Percentiles rank a stretch among this genome's conserved stretches.
phyloP scores from a whole-genome alignment of 345 rosid species.

The Lagerstroemia speciosa region DNA sequence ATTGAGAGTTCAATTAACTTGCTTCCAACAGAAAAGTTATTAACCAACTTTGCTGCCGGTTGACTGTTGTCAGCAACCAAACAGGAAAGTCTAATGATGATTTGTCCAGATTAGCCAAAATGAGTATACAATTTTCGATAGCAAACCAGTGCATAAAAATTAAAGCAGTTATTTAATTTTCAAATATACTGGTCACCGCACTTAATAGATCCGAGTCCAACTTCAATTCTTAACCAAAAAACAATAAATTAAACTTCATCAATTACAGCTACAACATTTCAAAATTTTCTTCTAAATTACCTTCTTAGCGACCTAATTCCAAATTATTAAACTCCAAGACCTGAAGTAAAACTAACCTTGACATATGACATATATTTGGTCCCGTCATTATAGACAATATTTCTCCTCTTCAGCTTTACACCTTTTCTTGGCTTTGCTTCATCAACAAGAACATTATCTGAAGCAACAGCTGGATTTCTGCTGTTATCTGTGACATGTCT shows the following conservation, averaged over 20 bases:
- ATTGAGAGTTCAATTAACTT: not conserved
- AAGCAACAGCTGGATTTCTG: constrained; percentile 25
- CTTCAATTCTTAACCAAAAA: not conserved
- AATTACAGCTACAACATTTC: not conserved
- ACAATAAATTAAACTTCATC: not conserved
- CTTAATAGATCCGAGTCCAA: not conserved
- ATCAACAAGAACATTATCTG: constrained; percentile 25
- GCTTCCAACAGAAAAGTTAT: not conserved
- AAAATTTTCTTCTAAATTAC: not conserved
- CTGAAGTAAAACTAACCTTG: constrained; percentile 47
- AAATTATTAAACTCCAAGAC: constrained; percentile 3
- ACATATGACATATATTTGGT: constrained; percentile 83
- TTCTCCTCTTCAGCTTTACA: constrained; percentile 40
- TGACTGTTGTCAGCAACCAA: not conserved
- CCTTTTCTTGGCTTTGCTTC: constrained; percentile 32
- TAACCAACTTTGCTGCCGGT: not conserved
- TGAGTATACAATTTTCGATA: not conserved
- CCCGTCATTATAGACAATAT: constrained; percentile 56
- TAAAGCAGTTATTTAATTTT: not conserved
- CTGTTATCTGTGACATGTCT: constrained; percentile 30
- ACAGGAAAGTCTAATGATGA: not conserved
- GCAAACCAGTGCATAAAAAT: not conserved
- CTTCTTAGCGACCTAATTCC: not conserved
- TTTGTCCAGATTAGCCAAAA: not conserved
- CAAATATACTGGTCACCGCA: not conserved